Conservation (phyloP, 2,329 filamentous ascomycete species). For the Neophaeococcomyces aloes region DNA sequence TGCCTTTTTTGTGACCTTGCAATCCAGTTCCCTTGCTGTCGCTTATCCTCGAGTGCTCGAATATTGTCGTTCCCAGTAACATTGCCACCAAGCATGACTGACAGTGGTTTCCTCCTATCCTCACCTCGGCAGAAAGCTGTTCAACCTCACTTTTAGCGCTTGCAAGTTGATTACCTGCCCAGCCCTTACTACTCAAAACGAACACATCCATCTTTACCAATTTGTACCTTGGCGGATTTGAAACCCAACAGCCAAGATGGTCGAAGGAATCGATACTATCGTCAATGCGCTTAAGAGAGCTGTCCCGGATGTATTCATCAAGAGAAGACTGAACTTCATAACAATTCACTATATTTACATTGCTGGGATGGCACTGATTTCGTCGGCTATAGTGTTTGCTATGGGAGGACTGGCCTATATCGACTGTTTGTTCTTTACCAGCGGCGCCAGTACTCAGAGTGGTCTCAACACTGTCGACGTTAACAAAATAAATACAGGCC, state of each 20-base stretch:
- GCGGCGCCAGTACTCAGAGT: conserved; percentile 79
- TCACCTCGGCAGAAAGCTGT: too few species aligned
- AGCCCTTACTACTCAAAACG: too few species aligned
- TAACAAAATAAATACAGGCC: conserved; percentile 58
- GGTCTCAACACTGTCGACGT: conserved; percentile 71
- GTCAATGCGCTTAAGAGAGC: background rate
- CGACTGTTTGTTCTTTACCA: conserved; percentile 81
- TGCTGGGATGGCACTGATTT: conserved; percentile 58
- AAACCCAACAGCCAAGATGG: background rate
- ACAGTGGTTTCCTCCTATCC: too few species aligned
- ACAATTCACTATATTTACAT: conserved; percentile 60
- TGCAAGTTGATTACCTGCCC: too few species aligned
- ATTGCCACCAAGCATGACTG: too few species aligned
- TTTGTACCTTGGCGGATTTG: background rate
- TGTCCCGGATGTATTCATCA: conserved; percentile 28
- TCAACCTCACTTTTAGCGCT: too few species aligned
- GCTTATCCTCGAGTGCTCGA: too few species aligned
- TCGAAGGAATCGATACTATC: background rate
- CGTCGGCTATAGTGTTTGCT: conserved; percentile 66
- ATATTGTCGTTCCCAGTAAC: too few species aligned
- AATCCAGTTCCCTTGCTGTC: too few species aligned
- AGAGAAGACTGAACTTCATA: conserved; percentile 36
- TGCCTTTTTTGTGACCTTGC: too few species aligned
- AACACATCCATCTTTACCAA: too few species aligned
- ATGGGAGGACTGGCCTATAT: conserved; percentile 60